Percentiles rank a stretch among this genome's conserved stretches.
phyloP scores from a whole-genome alignment of 257 asterid genomes.

The Ocimum tenuiflorum region DNA sequence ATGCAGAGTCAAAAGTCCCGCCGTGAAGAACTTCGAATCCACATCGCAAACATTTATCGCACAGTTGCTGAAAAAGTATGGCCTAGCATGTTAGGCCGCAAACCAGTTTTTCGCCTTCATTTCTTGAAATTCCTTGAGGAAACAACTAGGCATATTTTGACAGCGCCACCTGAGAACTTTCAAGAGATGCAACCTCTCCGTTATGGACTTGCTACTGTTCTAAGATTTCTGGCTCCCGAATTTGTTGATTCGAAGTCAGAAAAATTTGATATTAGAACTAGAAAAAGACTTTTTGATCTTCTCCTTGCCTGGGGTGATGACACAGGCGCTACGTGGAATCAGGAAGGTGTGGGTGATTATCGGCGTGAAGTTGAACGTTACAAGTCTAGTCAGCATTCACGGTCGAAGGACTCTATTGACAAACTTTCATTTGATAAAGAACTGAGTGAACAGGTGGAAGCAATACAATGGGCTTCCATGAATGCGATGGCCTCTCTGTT shows the following conservation, averaged over 20 bases:
- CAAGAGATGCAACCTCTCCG: slow-evolving; percentile 93
- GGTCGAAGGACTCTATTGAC: slow-evolving; percentile 93
- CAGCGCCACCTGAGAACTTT: slow-evolving; percentile 75
- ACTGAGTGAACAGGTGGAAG: slow-evolving; percentile 91
- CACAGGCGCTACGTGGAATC: slow-evolving; percentile 86
- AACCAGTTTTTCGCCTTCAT: slow-evolving; percentile 96
- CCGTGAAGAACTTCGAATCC: slow-evolving; percentile 90
- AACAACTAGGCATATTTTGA: slow-evolving; percentile 64
- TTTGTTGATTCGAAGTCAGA: slow-evolving; percentile 96
- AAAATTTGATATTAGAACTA: slow-evolving; percentile 83
- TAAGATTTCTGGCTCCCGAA: slow-evolving; percentile 95
- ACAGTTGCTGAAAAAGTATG: slow-evolving; percentile 88
- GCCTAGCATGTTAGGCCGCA: slow-evolving; percentile 96
- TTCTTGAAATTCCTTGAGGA: slow-evolving; percentile 92
- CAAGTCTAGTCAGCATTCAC: slow-evolving; percentile 84
- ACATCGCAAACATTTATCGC: slow-evolving; percentile 81
- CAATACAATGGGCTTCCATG: slow-evolving; percentile 99
- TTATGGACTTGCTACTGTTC: slow-evolving; percentile 86
- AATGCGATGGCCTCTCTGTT: slow-evolving; percentile 96
- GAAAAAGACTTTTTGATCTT: slow-evolving; percentile 92
- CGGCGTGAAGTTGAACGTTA: slow-evolving; percentile 99
- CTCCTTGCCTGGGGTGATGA: slow-evolving; percentile 95
- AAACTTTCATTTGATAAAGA: slow-evolving; percentile 94
- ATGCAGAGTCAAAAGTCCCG: slow-evolving; percentile 93
- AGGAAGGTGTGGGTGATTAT: slow-evolving; percentile 87